Evolutionary conservation across 495 filamentous ascomycete genomes (phyloP).

Genomic region (Sabuloglossum arenarium): DNA sequence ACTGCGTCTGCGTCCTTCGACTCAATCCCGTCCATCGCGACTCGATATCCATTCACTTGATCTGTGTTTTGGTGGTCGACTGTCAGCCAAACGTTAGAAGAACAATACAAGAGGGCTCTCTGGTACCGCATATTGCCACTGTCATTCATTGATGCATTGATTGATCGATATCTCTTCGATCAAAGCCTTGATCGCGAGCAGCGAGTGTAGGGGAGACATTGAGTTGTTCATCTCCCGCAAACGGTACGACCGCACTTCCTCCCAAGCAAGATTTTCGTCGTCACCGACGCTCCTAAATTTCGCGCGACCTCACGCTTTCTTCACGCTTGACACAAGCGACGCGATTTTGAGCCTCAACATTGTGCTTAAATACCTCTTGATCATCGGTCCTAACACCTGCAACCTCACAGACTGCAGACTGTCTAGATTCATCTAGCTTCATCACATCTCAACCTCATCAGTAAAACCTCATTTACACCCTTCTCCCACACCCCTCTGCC

Average conservation of each 20-base stretch:
- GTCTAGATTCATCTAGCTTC: background rate
- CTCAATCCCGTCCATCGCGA: background rate
- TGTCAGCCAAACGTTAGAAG: background rate
- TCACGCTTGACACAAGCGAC: background rate
- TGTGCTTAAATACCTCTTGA: background rate
- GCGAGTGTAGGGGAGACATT: constrained; percentile 74
- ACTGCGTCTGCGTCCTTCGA: too few relatives aligned
- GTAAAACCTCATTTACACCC: background rate
- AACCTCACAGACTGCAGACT: background rate
- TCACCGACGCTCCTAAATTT: constrained; percentile 3
- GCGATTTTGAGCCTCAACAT: background rate
- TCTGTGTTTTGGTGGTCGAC: too few relatives aligned
- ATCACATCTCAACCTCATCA: background rate
- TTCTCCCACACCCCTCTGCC: background rate
- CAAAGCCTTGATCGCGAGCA: background rate
- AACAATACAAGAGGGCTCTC: background rate
- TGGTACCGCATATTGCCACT: background rate
- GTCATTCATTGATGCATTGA: constrained; percentile 1
- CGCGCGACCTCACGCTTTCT: background rate
- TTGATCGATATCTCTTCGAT: background rate
- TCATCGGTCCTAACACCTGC: background rate
- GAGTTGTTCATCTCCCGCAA: constrained; percentile 87
- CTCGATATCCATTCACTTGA: background rate
- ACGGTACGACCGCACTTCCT: constrained; percentile 35
- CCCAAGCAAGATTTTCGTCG: background rate